A percentile compares a stretch with the other conserved stretches of the same genome.
phyloP scores from a whole-genome alignment of 2,329 filamentous ascomycete genomes.

The Biscogniauxia mediterranea region DNA sequence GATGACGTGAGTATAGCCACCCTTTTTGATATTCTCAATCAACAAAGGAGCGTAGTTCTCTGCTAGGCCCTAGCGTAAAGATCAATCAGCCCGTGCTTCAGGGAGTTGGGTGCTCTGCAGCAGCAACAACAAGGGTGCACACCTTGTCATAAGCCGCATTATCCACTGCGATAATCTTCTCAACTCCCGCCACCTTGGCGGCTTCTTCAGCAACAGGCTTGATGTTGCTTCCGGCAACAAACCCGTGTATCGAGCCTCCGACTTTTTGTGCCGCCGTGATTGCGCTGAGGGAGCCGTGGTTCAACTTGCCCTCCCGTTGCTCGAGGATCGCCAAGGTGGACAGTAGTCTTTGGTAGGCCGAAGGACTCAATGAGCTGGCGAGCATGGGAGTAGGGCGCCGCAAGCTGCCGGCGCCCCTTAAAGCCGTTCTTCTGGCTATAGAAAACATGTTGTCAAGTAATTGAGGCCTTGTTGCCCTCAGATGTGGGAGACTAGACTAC shows the following conservation, averaged over 20 bases:
- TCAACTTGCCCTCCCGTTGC: constrained; percentile 86
- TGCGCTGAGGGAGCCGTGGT: constrained; percentile 76
- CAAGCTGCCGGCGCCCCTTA: constrained; percentile 23
- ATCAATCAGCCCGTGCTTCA: constrained; percentile 1
- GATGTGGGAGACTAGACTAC: constrained; percentile 1
- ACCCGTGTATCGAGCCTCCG: constrained; percentile 80
- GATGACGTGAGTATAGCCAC: constrained; percentile 88
- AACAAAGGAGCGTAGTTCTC: constrained; percentile 94
- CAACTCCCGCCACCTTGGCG: constrained; percentile 83
- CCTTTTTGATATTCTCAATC: constrained; percentile 95
- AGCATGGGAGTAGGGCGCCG: constrained; percentile 28
- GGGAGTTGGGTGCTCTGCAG: neutral
- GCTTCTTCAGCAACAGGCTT: constrained; percentile 77
- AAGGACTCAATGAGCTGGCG: constrained; percentile 41
- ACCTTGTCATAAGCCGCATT: constrained; percentile 93
- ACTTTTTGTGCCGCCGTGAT: constrained; percentile 84
- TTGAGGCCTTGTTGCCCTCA: constrained; percentile 7
- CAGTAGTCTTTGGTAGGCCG: constrained; percentile 65
- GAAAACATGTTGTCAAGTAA: constrained; percentile 28
- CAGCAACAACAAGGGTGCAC: constrained; percentile 2
- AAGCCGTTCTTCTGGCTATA: constrained; percentile 26
- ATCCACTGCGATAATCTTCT: constrained; percentile 87
- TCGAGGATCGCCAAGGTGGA: constrained; percentile 91
- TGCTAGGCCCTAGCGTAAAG: constrained; percentile 65
- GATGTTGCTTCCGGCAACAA: constrained; percentile 78